Evolutionary conservation across 805 yeast species (phyloP), one percentile per base, ranked within the genome.

Genomic region (Saturnispora saitoi): DNA sequence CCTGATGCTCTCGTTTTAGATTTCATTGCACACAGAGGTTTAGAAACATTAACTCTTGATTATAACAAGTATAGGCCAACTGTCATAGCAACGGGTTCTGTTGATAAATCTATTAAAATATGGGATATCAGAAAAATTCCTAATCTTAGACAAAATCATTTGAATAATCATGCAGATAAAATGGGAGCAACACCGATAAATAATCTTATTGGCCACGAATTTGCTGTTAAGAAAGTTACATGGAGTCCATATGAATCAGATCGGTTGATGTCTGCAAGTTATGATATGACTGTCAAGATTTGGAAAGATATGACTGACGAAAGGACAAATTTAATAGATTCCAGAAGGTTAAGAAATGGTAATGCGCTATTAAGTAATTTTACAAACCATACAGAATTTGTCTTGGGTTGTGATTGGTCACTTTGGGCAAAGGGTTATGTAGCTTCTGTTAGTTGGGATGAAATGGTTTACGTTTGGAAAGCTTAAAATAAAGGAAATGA

Each of bases 341-440:
- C 51, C 15, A 76, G 75, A 45, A 67, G 74, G 54, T 53, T 73
- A 37, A 71, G 66, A 46, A 71, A 70, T 41, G 72, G 74, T 17
- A 70, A 70, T 20, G 84, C 85, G 0, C 70, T 81, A 32, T 66
- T 72, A 32, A 77, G 77, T 7, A 73, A 75, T 15, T 86, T 88
- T 70, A 71, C 75, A 20, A 67, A 66, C 47, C 98, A 93, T 67
- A 74, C 79, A 28, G 99, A 91, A 70, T 91, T 91, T 68, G 96
- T 85, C 1, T 78, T 86, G 56, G 97, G 95, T 15, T 84, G 90
- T 54, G 98, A 93, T 68, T 93, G 96, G 86, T 83, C 95, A 55
- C 66, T 93, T 45, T 91, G 97, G 97, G 99, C 98, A 3, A 82
- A 81, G 56, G 97, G 97, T 1, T 90, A 93, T 89, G 89, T 84